Evolutionary conservation across 768 basidiomycete species (phyloP), one percentile per base, ranked within the genome.

Genomic region (Leccinum variicolor): DNA sequence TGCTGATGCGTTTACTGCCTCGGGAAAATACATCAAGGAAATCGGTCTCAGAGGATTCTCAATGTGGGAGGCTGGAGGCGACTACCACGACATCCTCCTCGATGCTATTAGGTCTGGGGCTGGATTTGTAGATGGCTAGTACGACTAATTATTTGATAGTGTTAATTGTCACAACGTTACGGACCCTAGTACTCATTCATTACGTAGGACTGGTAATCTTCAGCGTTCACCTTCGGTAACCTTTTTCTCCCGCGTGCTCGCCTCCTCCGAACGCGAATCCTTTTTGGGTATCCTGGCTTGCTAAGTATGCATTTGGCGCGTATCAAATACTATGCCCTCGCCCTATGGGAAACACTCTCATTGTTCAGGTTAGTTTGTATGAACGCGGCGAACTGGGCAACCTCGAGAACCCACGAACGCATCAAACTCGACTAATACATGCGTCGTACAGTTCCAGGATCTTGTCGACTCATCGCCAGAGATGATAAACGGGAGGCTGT

Each of bases 51-150:
- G 73, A 56, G 89, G 89, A 3, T 90, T 90, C 68, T 74, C 83
- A 1, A 81, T 86, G 71, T 90, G 87, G 87, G 85, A 90, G 66
- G 80, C 85, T 47, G 85, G 81, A 29, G 85, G 85, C 4, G 89
- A 89, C 66, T 78, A 72, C 51, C 60, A 83, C n/a, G 77, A 89
- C 63, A 76, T 81, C 19, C 74, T 90, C 46, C 73, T 90, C 4
- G 76, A 87, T 67, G 75, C 88, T 6, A 86, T 89, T 28, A 66
- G 61, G 21, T 0, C 0, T 21, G 21, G 60, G 0, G 55, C 52
- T 29, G 66, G 63, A 21, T 47, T 47, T 17, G 45, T 11, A 14
- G 21, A 23, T 46, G 0, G 6, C 45, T 23, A 23, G 23, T 8
- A 17, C 36, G 36, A 17, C 17, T 46, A 23, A 46, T 11, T 7